Percentiles rank a stretch among this genome's conserved stretches.
phyloP scores from a whole-genome alignment of 805 yeast genomes.

The Cyberlindnera euphorbiae region DNA sequence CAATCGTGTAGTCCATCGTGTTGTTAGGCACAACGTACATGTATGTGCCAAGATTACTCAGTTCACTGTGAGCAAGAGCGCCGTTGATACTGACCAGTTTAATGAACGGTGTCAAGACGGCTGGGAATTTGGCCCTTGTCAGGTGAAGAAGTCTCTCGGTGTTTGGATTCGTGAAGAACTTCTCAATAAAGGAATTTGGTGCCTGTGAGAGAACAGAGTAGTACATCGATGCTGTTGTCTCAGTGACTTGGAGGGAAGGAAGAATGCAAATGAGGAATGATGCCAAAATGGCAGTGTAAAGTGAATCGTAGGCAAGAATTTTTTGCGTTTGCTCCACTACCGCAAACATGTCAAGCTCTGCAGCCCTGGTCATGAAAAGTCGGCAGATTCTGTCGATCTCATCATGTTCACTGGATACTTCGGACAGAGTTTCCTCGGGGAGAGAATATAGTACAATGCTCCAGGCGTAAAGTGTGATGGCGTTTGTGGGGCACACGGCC shows the following conservation, averaged over 20 bases:
- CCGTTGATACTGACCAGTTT: conserved; percentile 59
- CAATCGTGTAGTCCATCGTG: conserved; percentile 36
- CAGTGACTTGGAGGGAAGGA: conserved; percentile 45
- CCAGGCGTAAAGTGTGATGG: conserved; percentile 62
- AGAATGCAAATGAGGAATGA: conserved; percentile 31
- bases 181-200: conserved; percentile 35
- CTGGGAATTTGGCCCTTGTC: conserved; percentile 73
- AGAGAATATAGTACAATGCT: conserved; percentile 49
- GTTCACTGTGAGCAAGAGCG: conserved; percentile 59
- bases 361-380: conserved; percentile 26
- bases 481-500: conserved; percentile 33
- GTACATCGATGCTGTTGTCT: conserved; percentile 28
- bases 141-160: conserved; percentile 34
- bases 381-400: conserved; percentile 13
- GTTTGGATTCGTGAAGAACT: conserved; percentile 30
- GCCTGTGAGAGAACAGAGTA: conserved; percentile 26
- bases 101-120: conserved; percentile 54
- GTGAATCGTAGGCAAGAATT: conserved; percentile 42
- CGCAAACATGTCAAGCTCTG: conserved; percentile 40
- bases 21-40: conserved; percentile 44
- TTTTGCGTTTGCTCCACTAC: conserved; percentile 38
- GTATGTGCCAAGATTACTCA: conserved; percentile 55
- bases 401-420: conserved; percentile 27
- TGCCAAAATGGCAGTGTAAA: conserved; percentile 42
- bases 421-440: conserved; percentile 42